Evolutionary conservation across 805 yeast species (phyloP).

Genomic region (Ogataea methylovora): DNA sequence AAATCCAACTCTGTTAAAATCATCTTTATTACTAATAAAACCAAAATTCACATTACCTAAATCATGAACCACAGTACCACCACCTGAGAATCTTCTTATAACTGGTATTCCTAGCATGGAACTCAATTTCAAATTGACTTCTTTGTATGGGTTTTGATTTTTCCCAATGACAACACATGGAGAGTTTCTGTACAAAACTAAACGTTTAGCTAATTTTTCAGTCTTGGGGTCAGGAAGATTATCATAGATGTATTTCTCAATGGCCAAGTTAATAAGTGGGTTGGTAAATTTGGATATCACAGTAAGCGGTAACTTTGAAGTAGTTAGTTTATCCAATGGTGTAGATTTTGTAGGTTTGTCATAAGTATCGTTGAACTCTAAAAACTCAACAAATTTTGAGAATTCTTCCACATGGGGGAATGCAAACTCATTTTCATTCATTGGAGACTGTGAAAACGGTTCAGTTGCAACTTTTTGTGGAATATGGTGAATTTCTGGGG

Average conservation of each 20-base stretch:
- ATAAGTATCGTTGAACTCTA: not conserved
- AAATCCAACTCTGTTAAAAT: constrained; percentile 55
- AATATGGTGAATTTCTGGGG: too few relatives aligned
- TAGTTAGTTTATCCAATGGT: too few relatives aligned
- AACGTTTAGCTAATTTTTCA: constrained; percentile 26
- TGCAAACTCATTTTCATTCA: too few relatives aligned
- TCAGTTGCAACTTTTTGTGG: too few relatives aligned
- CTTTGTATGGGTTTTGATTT: constrained; percentile 93
- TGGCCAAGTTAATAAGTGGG: constrained; percentile 72
- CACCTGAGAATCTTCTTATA: constrained; percentile 80
- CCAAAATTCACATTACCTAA: constrained; percentile 82
- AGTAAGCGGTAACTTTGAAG: constrained; percentile 34
- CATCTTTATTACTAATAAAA: constrained; percentile 53
- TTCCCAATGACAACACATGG: constrained; percentile 94
- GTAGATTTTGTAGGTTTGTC: too few relatives aligned
- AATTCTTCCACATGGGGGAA: too few relatives aligned
- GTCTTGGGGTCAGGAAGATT: constrained; percentile 41
- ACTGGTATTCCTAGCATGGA: constrained; percentile 49
- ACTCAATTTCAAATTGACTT: constrained; percentile 56
- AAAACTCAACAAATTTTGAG: too few relatives aligned
- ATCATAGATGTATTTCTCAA: constrained; percentile 73
- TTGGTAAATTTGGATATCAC: constrained; percentile 50
- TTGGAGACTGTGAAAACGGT: too few relatives aligned
- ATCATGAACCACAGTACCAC: constrained; percentile 97
- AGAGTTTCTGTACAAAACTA: constrained; percentile 66